Base-by-base conservation (phyloP, 1,284 basidiomycete genomes). In the Ceratobasidium sp. region DNA sequence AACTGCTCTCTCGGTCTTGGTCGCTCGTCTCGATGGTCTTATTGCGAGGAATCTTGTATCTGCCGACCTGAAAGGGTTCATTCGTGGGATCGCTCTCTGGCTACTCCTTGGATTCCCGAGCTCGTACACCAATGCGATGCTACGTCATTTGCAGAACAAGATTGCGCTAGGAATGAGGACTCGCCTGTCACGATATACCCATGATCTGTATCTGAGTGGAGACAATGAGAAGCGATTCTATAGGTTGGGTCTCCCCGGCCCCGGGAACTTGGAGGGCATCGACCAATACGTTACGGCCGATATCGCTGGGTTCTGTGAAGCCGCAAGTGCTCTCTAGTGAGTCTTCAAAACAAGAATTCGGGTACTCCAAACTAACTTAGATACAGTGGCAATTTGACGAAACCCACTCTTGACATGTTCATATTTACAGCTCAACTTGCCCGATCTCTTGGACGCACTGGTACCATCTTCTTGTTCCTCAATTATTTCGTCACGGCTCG, bases 51-150 rank as follows among this genome's bases (percentile, higher is more conserved):
- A 92, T 78, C 44, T 75, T 19, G 51, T 69, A 69, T 31, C 4
- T 41, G 4, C 50, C 31, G 22, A 47, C 29, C 47, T 14, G 29
- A 44, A 56, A 44, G 6, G 51, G 67, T 84, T 89, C 76, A 95
- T 98, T 77, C 95, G 88, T 65, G 96, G 96, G 0, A 84, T 99
- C 76, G 84, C 92, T 27, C 89, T 91, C 74, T 99, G 97, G 97
- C 87, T 98, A 60, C 84, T 94, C 17, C 92, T 99, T 47, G 97
- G 97, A n/a, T 90, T 98, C 67, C 96, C 96, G 0, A 95, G 96
- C 1, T 98, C 97, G 33, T 97, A 96, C 88, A 97, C 95, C 36
- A 99, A 99, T 82, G 96, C 95, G 77, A 97, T 96, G 94, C 88
- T 99, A 63, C 93, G 91, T 78, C 99, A 95, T 81, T 89, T 99